Conservation (phyloP, 306 rosid genomes). For the Vigna unguiculata region DNA sequence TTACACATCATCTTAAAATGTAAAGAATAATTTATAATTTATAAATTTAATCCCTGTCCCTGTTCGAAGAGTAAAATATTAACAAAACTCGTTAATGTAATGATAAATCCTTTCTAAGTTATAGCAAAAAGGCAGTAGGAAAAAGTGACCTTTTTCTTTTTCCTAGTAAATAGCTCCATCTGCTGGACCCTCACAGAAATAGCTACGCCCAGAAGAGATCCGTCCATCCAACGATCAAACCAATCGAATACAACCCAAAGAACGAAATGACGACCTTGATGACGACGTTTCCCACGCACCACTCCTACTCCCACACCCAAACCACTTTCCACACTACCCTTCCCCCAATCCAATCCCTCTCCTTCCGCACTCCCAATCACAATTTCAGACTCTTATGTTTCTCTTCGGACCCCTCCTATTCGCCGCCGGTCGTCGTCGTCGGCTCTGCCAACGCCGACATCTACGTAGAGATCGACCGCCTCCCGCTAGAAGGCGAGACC, state of each 20-base stretch:
- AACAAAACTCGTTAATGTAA: background rate
- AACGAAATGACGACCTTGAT: slow-evolving; percentile 46
- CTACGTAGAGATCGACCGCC: slow-evolving; percentile 78
- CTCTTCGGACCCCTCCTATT: slow-evolving; percentile 46
- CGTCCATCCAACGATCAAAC: background rate
- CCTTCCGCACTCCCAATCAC: slow-evolving; percentile 47
- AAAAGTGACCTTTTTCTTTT: background rate
- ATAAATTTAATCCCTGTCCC: background rate
- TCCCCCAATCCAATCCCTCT: slow-evolving; percentile 49
- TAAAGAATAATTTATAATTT: too few species aligned
- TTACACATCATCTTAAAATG: too few species aligned
- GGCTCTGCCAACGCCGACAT: slow-evolving; percentile 95
- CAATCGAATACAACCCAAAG: background rate
- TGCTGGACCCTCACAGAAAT: background rate
- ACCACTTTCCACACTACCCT: background rate
- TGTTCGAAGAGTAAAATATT: too few species aligned
- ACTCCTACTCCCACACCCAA: background rate
- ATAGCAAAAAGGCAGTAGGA: background rate
- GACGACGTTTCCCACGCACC: slow-evolving; percentile 26
- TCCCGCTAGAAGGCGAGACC: slow-evolving; percentile 78
- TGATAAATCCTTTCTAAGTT: too few species aligned
- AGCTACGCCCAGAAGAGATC: too few species aligned
- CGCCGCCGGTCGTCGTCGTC: slow-evolving; percentile 72
- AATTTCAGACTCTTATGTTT: slow-evolving; percentile 49
- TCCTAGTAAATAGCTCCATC: background rate